Percentiles rank a stretch among this genome's conserved stretches.
These are phyloP conservation scores for Plasmodium berghei DNA, from an alignment of 169 alveolate genomes.

Conservation along the genomic window DNA sequence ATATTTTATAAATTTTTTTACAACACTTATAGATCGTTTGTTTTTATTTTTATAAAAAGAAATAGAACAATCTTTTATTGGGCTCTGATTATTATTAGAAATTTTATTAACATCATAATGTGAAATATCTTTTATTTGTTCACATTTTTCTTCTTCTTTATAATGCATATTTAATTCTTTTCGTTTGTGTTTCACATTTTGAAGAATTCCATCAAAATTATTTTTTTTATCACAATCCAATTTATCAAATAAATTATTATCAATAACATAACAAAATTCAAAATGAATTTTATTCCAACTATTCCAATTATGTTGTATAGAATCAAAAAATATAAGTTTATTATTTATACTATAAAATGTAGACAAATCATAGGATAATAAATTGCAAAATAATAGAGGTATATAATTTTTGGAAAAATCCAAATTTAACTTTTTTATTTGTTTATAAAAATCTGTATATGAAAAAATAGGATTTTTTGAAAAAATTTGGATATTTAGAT, in stretches of 20 bases:
- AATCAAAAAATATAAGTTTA: constrained; percentile 52
- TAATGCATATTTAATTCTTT: not conserved
- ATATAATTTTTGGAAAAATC: constrained; percentile 38
- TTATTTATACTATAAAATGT: constrained; percentile 48
- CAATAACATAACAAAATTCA: not conserved
- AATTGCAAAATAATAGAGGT: constrained; percentile 45
- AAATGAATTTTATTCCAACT: constrained; percentile 53
- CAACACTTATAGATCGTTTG: not conserved
- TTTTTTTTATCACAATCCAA: not conserved
- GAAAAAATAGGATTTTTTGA: constrained; percentile 44
- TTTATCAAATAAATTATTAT: too few species aligned
- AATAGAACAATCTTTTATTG: too few species aligned
- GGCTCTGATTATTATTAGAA: not conserved
- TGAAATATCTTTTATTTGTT: constrained; percentile 1
- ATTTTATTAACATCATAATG: not conserved
- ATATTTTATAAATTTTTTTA: not conserved
- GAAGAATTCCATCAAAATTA: not conserved
- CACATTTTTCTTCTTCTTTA: not conserved
- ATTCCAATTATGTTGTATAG: constrained; percentile 36
- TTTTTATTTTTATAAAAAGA: not conserved
- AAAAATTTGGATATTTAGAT: constrained; percentile 29
- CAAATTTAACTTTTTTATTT: constrained; percentile 26
- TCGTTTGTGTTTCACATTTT: not conserved
- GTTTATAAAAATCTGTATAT: constrained; percentile 32
- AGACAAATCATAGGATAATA: constrained; percentile 40